Percentiles rank a stretch among this genome's conserved stretches.
These are phyloP conservation scores for Blastobotrys parvus DNA, from an alignment of 805 yeast genomes.

Conservation along the genomic window DNA sequence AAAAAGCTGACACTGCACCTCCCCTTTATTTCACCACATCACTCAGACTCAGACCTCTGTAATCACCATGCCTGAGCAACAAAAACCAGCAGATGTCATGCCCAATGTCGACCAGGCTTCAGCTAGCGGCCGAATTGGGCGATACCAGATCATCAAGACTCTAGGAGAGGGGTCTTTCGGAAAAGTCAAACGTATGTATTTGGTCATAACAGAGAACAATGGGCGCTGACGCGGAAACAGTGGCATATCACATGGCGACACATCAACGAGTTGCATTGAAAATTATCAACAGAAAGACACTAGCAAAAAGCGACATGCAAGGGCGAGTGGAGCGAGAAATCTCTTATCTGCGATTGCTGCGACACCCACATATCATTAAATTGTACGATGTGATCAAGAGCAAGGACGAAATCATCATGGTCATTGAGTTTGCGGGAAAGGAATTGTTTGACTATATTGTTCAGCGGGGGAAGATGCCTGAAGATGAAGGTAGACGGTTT, in stretches of 20 bases:
- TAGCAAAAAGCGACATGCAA: conserved; percentile 94
- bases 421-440: conserved; percentile 93
- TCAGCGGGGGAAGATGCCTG: conserved; percentile 87
- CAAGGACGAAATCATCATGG: conserved; percentile 94
- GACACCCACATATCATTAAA: conserved; percentile 96
- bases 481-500: conserved; percentile 83
- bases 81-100: conserved; percentile 6
- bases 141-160: conserved; percentile 86
- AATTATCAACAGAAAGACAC: conserved; percentile 83
- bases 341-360: conserved; percentile 71
- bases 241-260: conserved; percentile 61
- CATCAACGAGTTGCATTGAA: conserved; percentile 90
- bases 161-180: conserved; percentile 97
- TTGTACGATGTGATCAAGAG: conserved; percentile 92
- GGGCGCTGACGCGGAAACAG: conserved; percentile 5
- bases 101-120: conserved; percentile 1
- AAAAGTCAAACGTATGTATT: conserved; percentile 80
- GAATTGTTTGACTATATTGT: conserved; percentile 94
- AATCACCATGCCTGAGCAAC: too few species aligned
- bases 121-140: conserved; percentile 60
- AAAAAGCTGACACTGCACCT: too few species aligned
- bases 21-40: too few species aligned
- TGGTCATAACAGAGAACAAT: not conserved
- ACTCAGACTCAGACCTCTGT: too few species aligned
- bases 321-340: conserved; percentile 94